These are phyloP conservation scores for Sporothrix pallida DNA, from an alignment of 2,329 filamentous ascomycete genomes.

Conservation along the genomic window DNA sequence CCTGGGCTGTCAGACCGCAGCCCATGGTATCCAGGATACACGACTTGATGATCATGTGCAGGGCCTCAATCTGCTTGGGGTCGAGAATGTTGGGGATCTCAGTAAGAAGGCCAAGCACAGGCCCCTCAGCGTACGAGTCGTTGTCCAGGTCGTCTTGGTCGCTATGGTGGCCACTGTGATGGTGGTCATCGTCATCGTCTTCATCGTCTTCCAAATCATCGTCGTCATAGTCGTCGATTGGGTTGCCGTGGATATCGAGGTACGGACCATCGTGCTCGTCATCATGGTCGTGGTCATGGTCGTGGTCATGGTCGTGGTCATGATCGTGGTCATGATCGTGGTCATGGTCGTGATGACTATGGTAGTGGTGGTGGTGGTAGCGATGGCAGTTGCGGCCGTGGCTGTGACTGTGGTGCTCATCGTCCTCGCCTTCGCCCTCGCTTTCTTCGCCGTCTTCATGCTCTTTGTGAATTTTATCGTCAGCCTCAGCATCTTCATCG, in stretches of 20 bases:
- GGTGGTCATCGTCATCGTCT: slow-evolving; percentile 39
- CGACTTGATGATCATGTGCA: slow-evolving; percentile 97
- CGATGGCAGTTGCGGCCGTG: slow-evolving; percentile 40
- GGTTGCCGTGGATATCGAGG: slow-evolving; percentile 46
- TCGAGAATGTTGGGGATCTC: slow-evolving; percentile 94
- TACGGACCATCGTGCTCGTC: slow-evolving; percentile 42
- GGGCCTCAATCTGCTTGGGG: slow-evolving; percentile 90
- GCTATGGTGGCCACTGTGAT: slow-evolving; percentile 42
- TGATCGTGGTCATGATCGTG: slow-evolving; percentile 34
- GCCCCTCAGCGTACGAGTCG: slow-evolving; percentile 78
- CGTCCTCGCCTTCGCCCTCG: slow-evolving; percentile 36
- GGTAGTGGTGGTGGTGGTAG: slow-evolving; percentile 35
- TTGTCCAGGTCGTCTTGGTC: slow-evolving; percentile 65
- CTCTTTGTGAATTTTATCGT: slow-evolving; percentile 43
- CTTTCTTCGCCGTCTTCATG: slow-evolving; percentile 47
- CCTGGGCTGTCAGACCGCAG: slow-evolving; percentile 67
- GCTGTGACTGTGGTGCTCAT: slow-evolving; percentile 41
- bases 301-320: slow-evolving; percentile 40
- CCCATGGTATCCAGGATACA: slow-evolving; percentile 86
- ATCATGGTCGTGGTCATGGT: slow-evolving; percentile 15
- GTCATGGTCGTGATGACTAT: slow-evolving; percentile 38
- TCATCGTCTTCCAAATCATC: slow-evolving; percentile 39
- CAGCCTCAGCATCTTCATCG: slow-evolving; percentile 44
- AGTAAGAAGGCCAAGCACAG: slow-evolving; percentile 82
- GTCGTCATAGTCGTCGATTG: slow-evolving; percentile 47